Evolutionary conservation across 1,284 basidiomycete genomes (phyloP), one percentile per base, ranked within the genome.

Genomic region (Marasmius sp.): DNA sequence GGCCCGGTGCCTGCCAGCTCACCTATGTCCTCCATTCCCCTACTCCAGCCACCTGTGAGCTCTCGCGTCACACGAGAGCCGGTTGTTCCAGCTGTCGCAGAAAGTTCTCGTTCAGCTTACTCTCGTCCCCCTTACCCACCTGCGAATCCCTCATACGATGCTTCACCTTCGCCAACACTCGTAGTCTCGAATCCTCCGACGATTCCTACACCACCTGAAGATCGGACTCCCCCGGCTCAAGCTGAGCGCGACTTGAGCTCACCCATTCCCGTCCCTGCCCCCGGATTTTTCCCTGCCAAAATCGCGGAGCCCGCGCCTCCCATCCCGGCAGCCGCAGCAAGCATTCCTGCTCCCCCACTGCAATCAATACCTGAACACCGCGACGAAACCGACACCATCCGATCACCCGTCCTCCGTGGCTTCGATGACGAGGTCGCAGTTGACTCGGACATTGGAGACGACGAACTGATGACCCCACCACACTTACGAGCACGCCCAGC

Each of bases 391-490:
- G 64, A 65, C 36, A 56, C 59, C 37, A 55, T 65, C 14, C 60
- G 60, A 58, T 62, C 64, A 22, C 64, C 64, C 9, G 10, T 60
- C 10, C 55, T 47, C 1, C 9, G 8, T 27, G 41, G 34, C 4
- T 16, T 50, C 20, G 12, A 53, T 9, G 14, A 27, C 11, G 36
- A 47, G 16, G 22, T 41, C 14, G 47, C 38, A 14, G 41, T 52
- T 18, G 41, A 56, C n/a, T 41, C 52, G 18, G 39, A 59, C 8
- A 3, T 18, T n/a, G 27, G 5, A 27, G 2, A 27, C 27, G 60
- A 61, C 54, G 60, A 62, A 33, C 37, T 65, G 8, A 39, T 18
- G 27, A 60, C 64, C 16, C 60, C 58, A 22, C 59, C 49, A 22
- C 49, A 58, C 6, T 11, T 47, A 18, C 34, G 51, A 16, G 20